Evolutionary conservation across 2,329 filamentous ascomycete genomes (phyloP), one percentile per base, ranked within the genome.

Genomic region (Stenocarpella maydis): DNA sequence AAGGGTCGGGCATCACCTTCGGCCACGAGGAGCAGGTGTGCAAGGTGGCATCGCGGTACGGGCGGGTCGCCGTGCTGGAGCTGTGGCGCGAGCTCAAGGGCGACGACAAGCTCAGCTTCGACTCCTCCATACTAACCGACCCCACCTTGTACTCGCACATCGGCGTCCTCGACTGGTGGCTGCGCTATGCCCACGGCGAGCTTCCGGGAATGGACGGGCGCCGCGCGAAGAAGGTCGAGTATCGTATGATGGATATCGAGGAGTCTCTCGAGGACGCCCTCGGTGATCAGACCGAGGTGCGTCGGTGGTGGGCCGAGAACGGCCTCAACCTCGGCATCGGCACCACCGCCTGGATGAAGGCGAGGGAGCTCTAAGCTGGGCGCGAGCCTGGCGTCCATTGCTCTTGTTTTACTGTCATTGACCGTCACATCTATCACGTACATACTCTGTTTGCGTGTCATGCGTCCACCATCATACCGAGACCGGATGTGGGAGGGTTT

Each of bases 201-300:
- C 80, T 87, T 39, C 82, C 82, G 0, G 85, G 83, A 49, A 88
- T 84, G 86, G 80, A 84, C 49, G 86, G 86, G 19, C 81, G 84
- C 39, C 82, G 82, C 72, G 89, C 90, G 0, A 85, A 95, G 74
- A 87, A 88, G 65, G 94, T 98, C 31, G 94, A 97, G 79, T 98
- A 97, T 80, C 95, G 95, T 79, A 97, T 94, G 1, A 97, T 94
- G 79, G 94, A 97, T 79, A 96, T 98, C 71, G 95, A 98, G 78
- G 95, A 98, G 80, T 95, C 95, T 0, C 85, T 98, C 47, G 95
- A 98, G 78, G 95, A 97, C 77, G 93, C 93, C 26, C 88, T 95
- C 61, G 88, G 87, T 10, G 90, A 91, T 67, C 72, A 94, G 72
- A 88, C 90, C 73, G 86, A 87, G 45, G 93, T 97, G 21, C 84